Evolutionary conservation across 2,329 filamentous ascomycete species (phyloP).

Genomic region (Calonectria henricotiae): DNA sequence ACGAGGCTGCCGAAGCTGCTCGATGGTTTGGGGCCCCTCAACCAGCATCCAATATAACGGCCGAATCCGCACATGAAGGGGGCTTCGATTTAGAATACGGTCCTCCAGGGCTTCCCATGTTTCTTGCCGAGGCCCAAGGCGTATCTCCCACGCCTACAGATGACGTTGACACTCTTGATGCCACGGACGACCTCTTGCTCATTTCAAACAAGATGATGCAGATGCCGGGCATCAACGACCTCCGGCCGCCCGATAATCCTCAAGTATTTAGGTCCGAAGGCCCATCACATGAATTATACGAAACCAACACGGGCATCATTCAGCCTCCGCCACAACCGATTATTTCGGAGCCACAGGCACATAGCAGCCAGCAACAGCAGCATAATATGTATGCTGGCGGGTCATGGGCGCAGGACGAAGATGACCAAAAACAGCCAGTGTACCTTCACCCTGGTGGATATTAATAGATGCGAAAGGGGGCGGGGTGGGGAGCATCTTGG

Average conservation of each 20-base stretch:
- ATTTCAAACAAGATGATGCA: conserved; percentile 45
- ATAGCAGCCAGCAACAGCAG: conserved; percentile 39
- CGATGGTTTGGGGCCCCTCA: conserved; percentile 42
- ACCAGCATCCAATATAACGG: conserved; percentile 17
- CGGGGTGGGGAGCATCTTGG: neutral
- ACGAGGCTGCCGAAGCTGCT: conserved; percentile 47
- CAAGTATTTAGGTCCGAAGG: conserved; percentile 34
- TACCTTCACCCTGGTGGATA: conserved; percentile 2
- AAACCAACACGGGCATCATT: conserved; percentile 43
- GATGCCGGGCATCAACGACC: conserved; percentile 40
- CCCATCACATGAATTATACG: conserved; percentile 41
- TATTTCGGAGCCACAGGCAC: conserved; percentile 32
- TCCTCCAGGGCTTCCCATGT: conserved; percentile 51
- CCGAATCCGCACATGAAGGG: conserved; percentile 31
- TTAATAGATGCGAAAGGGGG: neutral
- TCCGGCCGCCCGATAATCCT: conserved; percentile 40
- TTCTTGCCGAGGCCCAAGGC: conserved; percentile 52
- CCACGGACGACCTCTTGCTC: conserved; percentile 45
- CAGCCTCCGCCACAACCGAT: conserved; percentile 35
- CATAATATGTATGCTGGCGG: conserved; percentile 47
- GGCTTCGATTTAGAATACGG: conserved; percentile 45
- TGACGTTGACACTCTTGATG: conserved; percentile 45
- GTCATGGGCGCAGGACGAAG: conserved; percentile 42
- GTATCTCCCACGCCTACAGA: conserved; percentile 42
- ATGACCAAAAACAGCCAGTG: conserved; percentile 31